Conservation (phyloP, 805 yeast species). For the Ogataea neopini region DNA sequence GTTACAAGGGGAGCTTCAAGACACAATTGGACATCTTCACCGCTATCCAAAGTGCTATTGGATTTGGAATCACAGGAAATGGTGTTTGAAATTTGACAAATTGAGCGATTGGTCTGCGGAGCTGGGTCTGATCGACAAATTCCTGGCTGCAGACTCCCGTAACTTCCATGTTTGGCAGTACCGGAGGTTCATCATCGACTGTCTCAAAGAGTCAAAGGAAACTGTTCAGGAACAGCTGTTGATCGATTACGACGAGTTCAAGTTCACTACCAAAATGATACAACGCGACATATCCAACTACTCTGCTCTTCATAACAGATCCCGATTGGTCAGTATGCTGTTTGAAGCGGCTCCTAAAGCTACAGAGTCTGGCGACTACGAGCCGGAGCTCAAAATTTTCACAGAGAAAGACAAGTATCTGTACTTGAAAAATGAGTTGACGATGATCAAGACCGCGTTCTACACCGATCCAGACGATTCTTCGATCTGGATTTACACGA, state of each 20-base stretch:
- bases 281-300: conserved; percentile 85
- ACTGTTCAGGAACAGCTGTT: conserved; percentile 11
- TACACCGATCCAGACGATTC: conserved; percentile 94
- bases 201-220: conserved; percentile 21
- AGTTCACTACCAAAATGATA: conserved; percentile 76
- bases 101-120: conserved; percentile 69
- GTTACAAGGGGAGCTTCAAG: conserved; percentile 58
- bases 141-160: conserved; percentile 73
- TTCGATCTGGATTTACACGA: conserved; percentile 85
- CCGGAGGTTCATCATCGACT: conserved; percentile 65
- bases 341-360: conserved; percentile 32
- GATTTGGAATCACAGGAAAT: conserved; percentile 92
- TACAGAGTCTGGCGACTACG: conserved; percentile 1
- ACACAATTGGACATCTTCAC: conserved; percentile 58
- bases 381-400: conserved; percentile 22
- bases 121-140: conserved; percentile 62
- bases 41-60: conserved; percentile 88
- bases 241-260: conserved; percentile 55
- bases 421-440: conserved; percentile 58
- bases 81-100: conserved; percentile 63
- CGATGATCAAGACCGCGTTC: conserved; percentile 75
- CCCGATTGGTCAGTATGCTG: conserved; percentile 61
- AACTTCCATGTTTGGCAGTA: conserved; percentile 97
- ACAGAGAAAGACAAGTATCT: conserved; percentile 20
- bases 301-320: conserved; percentile 94